Evolutionary conservation across 148 eudicot species (phyloP).

Genomic region (Rhododendron mucronatum): DNA sequence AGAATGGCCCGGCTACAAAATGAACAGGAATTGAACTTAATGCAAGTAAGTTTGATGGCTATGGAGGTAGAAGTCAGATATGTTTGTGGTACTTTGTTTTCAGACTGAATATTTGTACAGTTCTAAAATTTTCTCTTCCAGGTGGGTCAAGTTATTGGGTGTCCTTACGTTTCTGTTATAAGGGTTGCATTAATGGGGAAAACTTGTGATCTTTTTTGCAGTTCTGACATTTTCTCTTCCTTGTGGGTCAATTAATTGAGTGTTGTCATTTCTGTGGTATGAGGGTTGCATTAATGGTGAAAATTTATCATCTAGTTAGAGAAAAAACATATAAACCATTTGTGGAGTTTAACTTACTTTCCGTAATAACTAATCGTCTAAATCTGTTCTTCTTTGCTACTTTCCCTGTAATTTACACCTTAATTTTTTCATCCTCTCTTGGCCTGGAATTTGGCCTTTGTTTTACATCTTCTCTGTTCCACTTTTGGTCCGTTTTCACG

Average conservation of each 20-base stretch:
- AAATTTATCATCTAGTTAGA: not conserved
- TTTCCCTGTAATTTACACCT: not conserved
- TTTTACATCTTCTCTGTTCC: not conserved
- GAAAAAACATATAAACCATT: not conserved
- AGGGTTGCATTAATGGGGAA: not conserved
- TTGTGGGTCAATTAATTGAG: not conserved
- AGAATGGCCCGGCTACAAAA: slow-evolving; percentile 77
- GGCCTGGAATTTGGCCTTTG: not conserved
- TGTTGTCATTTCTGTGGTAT: not conserved
- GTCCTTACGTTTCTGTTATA: not conserved
- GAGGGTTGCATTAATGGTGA: not conserved
- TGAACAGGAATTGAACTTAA: slow-evolving; percentile 87
- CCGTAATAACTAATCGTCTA: no score
- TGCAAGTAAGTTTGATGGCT: slow-evolving; percentile 54
- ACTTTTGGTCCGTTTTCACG: not conserved
- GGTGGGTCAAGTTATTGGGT: not conserved
- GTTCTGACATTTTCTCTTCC: not conserved
- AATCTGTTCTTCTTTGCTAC: not conserved
- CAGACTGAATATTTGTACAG: not conserved
- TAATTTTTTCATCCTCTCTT: not conserved
- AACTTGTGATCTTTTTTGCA: not conserved
- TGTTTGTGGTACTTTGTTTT: not conserved
- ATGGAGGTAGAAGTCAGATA: not conserved
- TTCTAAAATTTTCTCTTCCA: not conserved
- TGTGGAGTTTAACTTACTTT: not conserved